phyloP scores from a whole-genome alignment of 768 basidiomycete genomes.

The Tylopilus intermedius region DNA sequence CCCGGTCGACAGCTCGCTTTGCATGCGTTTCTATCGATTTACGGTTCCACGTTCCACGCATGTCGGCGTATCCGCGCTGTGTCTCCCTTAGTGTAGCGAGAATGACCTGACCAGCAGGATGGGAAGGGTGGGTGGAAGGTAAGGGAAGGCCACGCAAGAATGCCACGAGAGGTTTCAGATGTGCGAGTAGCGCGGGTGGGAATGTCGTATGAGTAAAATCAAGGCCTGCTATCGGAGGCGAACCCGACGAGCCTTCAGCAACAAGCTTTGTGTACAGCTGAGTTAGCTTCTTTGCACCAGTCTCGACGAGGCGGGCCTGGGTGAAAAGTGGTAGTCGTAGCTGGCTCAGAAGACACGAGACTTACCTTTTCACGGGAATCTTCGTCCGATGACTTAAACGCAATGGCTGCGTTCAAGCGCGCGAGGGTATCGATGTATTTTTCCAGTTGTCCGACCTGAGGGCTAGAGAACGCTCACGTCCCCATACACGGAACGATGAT shows the following conservation, averaged over 20 bases:
- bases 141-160: conserved; percentile 71
- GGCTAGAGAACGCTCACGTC: conserved; percentile 37
- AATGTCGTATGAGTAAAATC: conserved; percentile 54
- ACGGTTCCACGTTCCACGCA: conserved; percentile 74
- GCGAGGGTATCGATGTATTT: conserved; percentile 69
- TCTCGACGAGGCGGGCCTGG: conserved; percentile 71
- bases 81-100: conserved; percentile 66
- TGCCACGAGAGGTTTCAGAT: conserved; percentile 58
- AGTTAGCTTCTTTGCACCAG: conserved; percentile 75
- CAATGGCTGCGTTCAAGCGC: conserved; percentile 72
- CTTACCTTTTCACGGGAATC: conserved; percentile 53
- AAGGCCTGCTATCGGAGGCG: conserved; percentile 56
- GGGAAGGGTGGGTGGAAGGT: conserved; percentile 77
- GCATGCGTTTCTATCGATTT: conserved; percentile 72
- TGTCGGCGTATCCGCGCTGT: conserved; percentile 79
- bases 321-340: background rate
- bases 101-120: conserved; percentile 67
- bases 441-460: conserved; percentile 62
- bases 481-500: background rate
- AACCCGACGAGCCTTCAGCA: conserved; percentile 79
- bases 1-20: conserved; percentile 63
- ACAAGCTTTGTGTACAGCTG: conserved; percentile 83
- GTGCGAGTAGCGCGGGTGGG: conserved; percentile 46
- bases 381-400: conserved; percentile 61
- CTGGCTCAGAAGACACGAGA: background rate